Evolutionary conservation across 768 basidiomycete genomes (phyloP).

Genomic region (Pleurotus pulmonarius): DNA sequence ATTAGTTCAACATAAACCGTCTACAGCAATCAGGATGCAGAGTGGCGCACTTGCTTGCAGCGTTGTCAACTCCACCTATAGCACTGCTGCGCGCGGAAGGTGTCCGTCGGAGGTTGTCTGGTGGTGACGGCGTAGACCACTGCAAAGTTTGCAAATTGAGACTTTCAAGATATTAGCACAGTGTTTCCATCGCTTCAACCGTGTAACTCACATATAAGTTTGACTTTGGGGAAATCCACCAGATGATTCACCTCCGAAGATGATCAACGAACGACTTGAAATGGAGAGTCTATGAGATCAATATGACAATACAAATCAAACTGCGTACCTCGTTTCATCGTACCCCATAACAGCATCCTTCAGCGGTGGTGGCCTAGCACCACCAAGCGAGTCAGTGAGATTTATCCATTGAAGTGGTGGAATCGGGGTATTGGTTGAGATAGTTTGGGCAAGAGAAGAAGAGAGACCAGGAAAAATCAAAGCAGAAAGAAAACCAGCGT

Average conservation of each 20-base stretch:
- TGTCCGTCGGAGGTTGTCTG: conserved; percentile 36
- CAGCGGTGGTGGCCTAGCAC: conserved; percentile 58
- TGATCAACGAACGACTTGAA: conserved; percentile 51
- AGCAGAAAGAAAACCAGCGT: conserved; percentile 16
- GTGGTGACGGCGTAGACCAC: conserved; percentile 59
- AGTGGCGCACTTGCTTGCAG: conserved; percentile 73
- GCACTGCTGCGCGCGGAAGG: conserved; percentile 67
- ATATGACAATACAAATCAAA: conserved; percentile 4
- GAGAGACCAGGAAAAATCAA: conserved; percentile 21
- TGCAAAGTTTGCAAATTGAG: conserved; percentile 56
- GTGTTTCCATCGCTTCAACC: too few relatives aligned
- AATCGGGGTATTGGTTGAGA: conserved; percentile 49
- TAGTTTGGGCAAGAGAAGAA: conserved; percentile 36
- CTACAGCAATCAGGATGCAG: background rate
- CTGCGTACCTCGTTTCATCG: conserved; percentile 37
- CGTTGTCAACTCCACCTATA: conserved; percentile 64
- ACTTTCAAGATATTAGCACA: conserved; percentile 25
- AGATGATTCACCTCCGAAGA: conserved; percentile 75
- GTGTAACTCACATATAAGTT: conserved; percentile 59
- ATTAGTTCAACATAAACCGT: conserved; percentile 11
- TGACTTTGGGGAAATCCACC: conserved; percentile 57
- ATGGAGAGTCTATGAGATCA: conserved; percentile 27
- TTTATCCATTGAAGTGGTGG: conserved; percentile 79
- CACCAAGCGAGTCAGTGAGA: conserved; percentile 51
- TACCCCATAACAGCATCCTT: conserved; percentile 72